Evolutionary conservation across 1,284 basidiomycete genomes (phyloP), one percentile per base, ranked within the genome.

Genomic region (Pisolithus thermaeus): DNA sequence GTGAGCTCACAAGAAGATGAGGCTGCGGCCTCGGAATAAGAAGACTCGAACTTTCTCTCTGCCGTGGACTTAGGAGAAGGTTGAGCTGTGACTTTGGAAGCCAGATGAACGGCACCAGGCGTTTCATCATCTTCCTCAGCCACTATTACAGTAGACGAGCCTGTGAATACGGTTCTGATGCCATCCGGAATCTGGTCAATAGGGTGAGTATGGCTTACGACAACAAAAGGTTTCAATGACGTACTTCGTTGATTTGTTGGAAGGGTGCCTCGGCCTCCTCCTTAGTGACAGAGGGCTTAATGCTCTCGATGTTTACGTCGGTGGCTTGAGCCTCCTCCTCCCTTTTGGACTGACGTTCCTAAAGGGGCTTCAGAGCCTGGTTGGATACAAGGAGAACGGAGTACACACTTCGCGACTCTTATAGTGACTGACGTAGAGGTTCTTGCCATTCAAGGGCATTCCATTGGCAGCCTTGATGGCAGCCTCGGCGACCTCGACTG

Each of bases 61-160:
- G 73, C 60, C 46, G 67, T 48, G 7, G 59, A 12, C 56, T 65
- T 52, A 22, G 69, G 49, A 47, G 71, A 27, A 3, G 63, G 58
- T 64, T 73, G 70, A 25, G 73, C 73, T 11, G 76, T 58, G 25
- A 83, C 78, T 59, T 88, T 77, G 46, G 78, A 70, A n/a, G 90
- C 92, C 61, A 96, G 70, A 48, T 87, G 82, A 48, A 81, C 85
- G 3, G 88, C 92, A 52, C 79, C 87, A 20, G 92, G 86, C 51
- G 96, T 68, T n/a, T 97, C 94, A 66, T 98, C 96, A 51, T 95
- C 94, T 68, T 93, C 90, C 71, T 98, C 95, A 46, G 79, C 95
- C 49, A 95, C 68, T 64, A 99, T 84, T 55, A 92, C 96, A 68
- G 97, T 97, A 56, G 87, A 73, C 20, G 84, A 79, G 58, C 94